Evolutionary conservation across 2,329 filamentous ascomycete genomes (phyloP), one percentile per base, ranked within the genome.

Genomic region (Triangularia verruculosa): DNA sequence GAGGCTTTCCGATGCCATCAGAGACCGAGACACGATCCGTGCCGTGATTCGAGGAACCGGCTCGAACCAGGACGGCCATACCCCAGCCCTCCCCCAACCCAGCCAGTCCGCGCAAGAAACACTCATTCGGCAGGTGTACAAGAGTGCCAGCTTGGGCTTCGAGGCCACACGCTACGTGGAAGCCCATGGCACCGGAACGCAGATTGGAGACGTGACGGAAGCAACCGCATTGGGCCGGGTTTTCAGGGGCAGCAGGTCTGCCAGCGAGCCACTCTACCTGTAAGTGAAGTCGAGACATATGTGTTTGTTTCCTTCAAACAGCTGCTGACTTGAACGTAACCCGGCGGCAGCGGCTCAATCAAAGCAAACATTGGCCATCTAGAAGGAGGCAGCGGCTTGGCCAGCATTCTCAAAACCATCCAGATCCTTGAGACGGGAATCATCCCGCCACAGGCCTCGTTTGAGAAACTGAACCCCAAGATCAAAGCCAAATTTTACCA

Each of bases 111-210:
- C 65, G 2, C 65, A 67, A 27, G 63, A 13, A 22, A 53, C 32
- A 55, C 53, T 1, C 65, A 67, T 4, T 5, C 27, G 3, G 61
- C 56, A 11, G 61, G 57, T 6, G 56, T 69, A 2, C 34, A 39
- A 39, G 15, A 39, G 15, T 39, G 32, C 32, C 32, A 15, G 32
- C 15, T 15, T 39, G 8, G 32, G 15, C 34, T 30, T 63, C 17
- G 57, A 62, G 4, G 43, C 64, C 2, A 74, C 71, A 0, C 25
- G 56, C 0, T 74, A 70, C 51, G 64, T 77, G 7, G 74, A 77
- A 63, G 74, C 72, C 12, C 79, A 81, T 39, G 78, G 78, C 1
- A 80, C 79, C 0, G 78, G 78, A 1, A 81, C 79, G 1, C 68
- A 61, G 15, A 74, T 74, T 1, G 80, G 79, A 1, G 79, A 81